Conservation (phyloP, 2,329 filamentous ascomycete species). For the Ophiocordyceps sinensis region DNA sequence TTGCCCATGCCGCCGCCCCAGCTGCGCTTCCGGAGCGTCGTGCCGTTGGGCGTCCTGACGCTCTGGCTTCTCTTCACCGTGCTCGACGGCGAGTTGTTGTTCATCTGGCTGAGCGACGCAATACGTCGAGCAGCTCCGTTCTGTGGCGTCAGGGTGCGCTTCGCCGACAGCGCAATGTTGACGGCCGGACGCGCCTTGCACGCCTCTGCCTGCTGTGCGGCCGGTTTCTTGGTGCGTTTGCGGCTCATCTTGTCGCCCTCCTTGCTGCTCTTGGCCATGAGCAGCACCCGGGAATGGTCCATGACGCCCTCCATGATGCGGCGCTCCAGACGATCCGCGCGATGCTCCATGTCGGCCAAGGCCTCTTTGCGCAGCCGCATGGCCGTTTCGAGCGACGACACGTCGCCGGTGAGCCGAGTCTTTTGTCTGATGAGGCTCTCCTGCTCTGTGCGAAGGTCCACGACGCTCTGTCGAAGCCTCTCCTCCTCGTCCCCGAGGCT, state of each 20-base stretch:
- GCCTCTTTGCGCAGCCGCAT: constrained; percentile 81
- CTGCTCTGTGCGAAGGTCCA: constrained; percentile 49
- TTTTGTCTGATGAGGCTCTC: constrained; percentile 68
- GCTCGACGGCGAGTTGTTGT: constrained; percentile 50
- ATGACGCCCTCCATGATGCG: constrained; percentile 92
- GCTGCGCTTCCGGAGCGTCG: constrained; percentile 49
- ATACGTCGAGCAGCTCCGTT: constrained; percentile 60
- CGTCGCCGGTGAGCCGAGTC: constrained; percentile 65
- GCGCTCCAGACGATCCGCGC: constrained; percentile 78
- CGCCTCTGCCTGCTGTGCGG: constrained; percentile 9
- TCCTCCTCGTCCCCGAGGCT: constrained; percentile 37
- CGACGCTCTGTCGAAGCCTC: constrained; percentile 38
- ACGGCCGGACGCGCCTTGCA: constrained; percentile 23
- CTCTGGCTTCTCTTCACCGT: constrained; percentile 67
- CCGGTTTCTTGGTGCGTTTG: constrained; percentile 35
- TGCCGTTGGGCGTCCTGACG: constrained; percentile 43
- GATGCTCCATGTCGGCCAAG: constrained; percentile 75
- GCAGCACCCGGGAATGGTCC: constrained; percentile 83
- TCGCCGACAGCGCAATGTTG: constrained; percentile 38
- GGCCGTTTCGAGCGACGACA: constrained; percentile 83
- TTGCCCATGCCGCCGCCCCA: constrained; percentile 44
- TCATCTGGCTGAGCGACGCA: constrained; percentile 81
- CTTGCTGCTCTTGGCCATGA: constrained; percentile 54
- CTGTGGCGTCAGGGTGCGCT: constrained; percentile 30
- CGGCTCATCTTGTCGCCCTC: constrained; percentile 42